phyloP scores from a whole-genome alignment of 345 rosid genomes.

The Dipteronia sinensis region DNA sequence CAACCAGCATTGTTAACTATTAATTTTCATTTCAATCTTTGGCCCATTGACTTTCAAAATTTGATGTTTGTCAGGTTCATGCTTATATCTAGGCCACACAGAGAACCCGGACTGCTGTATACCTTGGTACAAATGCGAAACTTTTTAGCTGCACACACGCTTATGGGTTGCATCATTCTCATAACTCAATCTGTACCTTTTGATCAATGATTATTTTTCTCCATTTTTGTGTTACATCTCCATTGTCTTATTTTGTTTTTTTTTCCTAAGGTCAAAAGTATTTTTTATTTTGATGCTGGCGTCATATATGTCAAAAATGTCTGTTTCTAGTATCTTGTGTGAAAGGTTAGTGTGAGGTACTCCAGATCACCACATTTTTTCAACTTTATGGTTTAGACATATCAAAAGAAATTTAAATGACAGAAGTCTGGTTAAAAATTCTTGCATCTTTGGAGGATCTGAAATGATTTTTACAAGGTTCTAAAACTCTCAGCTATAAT shows the following conservation, averaged over 20 bases:
- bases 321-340: neutral
- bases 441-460: constrained; percentile 5
- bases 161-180: neutral
- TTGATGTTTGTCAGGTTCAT: constrained; percentile 62
- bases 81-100: constrained; percentile 77
- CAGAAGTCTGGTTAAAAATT: neutral
- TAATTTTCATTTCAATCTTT: neutral
- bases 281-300: neutral
- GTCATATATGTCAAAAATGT: neutral
- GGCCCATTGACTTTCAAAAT: constrained; percentile 2
- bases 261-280: neutral
- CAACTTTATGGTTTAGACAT: constrained; percentile 2
- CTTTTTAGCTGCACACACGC: neutral
- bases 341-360: neutral
- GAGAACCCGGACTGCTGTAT: constrained; percentile 82
- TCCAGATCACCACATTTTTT: neutral
- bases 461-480: no score
- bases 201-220: neutral
- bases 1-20: neutral
- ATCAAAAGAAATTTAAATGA: neutral
- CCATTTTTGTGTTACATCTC: neutral
- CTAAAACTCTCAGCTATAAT: neutral
- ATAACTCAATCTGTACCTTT: neutral
- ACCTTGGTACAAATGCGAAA: constrained; percentile 58
- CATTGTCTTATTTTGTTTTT: neutral